Evolutionary conservation across 129 eudicot genomes (phyloP), one percentile per base, ranked within the genome.

Genomic region (Centaurea solstitialis): DNA sequence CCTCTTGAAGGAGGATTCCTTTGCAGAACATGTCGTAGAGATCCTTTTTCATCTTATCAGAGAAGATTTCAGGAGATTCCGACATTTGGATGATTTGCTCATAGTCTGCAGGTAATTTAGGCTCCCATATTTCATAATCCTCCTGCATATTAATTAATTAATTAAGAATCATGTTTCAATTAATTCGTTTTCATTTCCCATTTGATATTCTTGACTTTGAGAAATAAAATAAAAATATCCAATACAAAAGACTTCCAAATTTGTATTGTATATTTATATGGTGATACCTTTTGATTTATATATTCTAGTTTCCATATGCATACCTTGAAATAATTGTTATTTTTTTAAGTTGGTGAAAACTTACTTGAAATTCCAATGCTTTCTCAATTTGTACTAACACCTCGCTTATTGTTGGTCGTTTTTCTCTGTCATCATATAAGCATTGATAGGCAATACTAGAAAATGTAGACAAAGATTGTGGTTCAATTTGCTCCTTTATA

Each of bases 1-100:
- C 76, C 9, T 79, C 43, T 59, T 72, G 83, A 79, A 71, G 40
- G 24, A 72, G 77, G 57, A 79, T 57, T 79, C 77, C 83, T 21
- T 79, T 22, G 10, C 0, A 33, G 40, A 79, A 8, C 65, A 57
- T 23, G 59, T 23, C 0, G 33, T 79, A 37, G 40, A 57, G 18
- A 37, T 79, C 41, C 22, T 71, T 35, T 79, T 79, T 79, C 18
- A 2, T 57, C 15, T 7, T 10, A 17, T 6, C 3, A 15, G 41
- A 20, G 68, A 47, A 30, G 43, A 4, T 1, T 0, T 10, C 7
- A 2, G 82, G 35, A 3, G 70, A 53, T 0, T 8, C 5, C 22
- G 77, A 57, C 83, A 59, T 33, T 3, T 9, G 17, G 0, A 79
- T 8, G 21, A 59, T 79, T 22, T 79, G 64, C 1, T 57, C 39